These are phyloP conservation scores for Fraxinus baroniana DNA, from an alignment of 305 asterid species.

Conservation along the genomic window DNA sequence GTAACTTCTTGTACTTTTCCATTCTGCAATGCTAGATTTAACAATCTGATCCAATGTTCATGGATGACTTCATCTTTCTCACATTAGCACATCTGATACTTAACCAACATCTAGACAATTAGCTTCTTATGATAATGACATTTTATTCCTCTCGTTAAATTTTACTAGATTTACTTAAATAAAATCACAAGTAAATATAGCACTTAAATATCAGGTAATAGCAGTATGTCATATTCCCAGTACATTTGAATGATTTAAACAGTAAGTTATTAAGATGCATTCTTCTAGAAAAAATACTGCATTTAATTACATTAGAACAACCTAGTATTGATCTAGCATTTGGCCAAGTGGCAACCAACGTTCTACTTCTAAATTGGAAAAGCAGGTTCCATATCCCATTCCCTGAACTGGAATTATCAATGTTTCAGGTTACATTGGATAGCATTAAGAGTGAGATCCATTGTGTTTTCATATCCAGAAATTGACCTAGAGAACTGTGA, in stretches of 20 bases:
- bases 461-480: conserved; percentile 8
- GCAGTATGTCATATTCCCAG: conserved; percentile 1
- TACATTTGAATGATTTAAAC: neutral
- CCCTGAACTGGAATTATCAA: conserved; percentile 6
- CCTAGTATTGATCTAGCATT: conserved; percentile 17
- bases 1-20: neutral
- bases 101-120: conserved; percentile 12
- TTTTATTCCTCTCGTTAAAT: neutral
- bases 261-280: conserved; percentile 5
- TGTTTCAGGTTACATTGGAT: conserved; percentile 6
- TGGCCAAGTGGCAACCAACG: conserved; percentile 6
- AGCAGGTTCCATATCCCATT: conserved; percentile 20
- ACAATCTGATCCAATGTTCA: neutral
- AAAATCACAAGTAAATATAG: neutral
- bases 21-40: neutral
- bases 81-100: neutral
- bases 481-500: conserved; percentile 13
- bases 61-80: conserved; percentile 7
- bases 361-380: neutral
- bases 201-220: neutral
- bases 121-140: conserved; percentile 20
- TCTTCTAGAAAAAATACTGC: conserved; percentile 4
- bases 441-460: conserved; percentile 13
- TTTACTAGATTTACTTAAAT: neutral
- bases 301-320: neutral